Evolutionary conservation across 2,329 filamentous ascomycete genomes (phyloP).

Genomic region (Penicillium sp.): DNA sequence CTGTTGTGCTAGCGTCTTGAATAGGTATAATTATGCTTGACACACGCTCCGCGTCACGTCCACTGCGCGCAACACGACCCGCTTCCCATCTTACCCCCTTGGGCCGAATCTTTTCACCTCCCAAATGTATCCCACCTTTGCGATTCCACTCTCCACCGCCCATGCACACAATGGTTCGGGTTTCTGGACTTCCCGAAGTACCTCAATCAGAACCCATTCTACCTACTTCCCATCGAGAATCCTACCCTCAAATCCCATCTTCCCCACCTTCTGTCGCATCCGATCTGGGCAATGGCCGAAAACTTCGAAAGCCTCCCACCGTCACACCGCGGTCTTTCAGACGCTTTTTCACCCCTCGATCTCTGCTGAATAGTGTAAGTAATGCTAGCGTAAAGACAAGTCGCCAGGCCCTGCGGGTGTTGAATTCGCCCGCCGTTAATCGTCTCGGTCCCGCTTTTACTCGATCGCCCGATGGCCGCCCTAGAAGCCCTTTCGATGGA

Average conservation of each 20-base stretch:
- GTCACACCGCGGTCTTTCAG: conserved; percentile 53
- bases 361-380: conserved; percentile 37
- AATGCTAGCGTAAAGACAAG: conserved; percentile 40
- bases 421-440: conserved; percentile 46
- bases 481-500: conserved; percentile 26
- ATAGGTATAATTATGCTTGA: not conserved
- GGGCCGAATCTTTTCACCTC: conserved; percentile 16
- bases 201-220: conserved; percentile 38
- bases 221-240: conserved; percentile 30
- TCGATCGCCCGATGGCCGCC: conserved; percentile 34
- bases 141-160: conserved; percentile 18
- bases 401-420: conserved; percentile 46
- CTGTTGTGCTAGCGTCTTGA: not conserved
- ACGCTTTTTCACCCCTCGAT: conserved; percentile 52
- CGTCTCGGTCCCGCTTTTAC: conserved; percentile 44
- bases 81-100: conserved; percentile 26
- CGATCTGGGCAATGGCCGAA: conserved; percentile 37
- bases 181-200: conserved; percentile 33
- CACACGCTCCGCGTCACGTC: conserved; percentile 28
- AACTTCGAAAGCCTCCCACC: conserved; percentile 46
- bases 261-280: conserved; percentile 44
- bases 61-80: conserved; percentile 26
- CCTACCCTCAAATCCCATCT: conserved; percentile 32
- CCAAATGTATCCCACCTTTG: conserved; percentile 10
- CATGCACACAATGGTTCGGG: conserved; percentile 32